Evolutionary conservation across 345 rosid species (phyloP).

Genomic region (Citrus trifoliata): DNA sequence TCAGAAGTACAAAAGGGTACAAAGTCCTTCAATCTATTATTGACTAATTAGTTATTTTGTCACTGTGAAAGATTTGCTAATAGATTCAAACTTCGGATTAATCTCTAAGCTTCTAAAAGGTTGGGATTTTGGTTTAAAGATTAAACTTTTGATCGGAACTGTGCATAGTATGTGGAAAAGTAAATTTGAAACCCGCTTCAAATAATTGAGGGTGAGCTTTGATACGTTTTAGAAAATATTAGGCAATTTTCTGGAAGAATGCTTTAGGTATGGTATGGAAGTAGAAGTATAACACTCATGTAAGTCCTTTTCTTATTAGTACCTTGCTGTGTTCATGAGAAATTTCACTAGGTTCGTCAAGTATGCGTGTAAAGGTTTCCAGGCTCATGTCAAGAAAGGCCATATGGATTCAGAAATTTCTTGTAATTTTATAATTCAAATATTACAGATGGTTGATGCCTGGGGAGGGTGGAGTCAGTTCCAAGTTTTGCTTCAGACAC

Average conservation of each 20-base stretch:
- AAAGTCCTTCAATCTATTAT: background rate
- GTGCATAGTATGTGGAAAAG: background rate
- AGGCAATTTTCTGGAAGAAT: too few species aligned
- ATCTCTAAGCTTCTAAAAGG: background rate
- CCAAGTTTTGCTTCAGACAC: slow-evolving; percentile 69
- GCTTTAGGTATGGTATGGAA: too few species aligned
- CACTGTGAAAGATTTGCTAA: background rate
- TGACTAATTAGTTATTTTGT: background rate
- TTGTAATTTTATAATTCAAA: background rate
- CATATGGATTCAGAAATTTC: background rate
- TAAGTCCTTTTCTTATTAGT: too few species aligned
- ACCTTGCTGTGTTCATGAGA: background rate
- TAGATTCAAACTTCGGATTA: background rate
- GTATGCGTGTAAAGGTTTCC: background rate
- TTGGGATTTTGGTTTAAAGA: background rate
- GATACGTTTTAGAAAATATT: background rate
- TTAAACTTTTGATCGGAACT: background rate
- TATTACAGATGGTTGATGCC: slow-evolving; percentile 84
- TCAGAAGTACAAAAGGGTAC: slow-evolving; percentile 92
- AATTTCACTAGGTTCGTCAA: background rate
- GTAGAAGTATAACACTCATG: too few species aligned
- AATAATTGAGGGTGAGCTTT: background rate
- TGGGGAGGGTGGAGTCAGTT: slow-evolving; percentile 98
- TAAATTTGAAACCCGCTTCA: background rate
- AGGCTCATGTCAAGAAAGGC: background rate